These are phyloP conservation scores for Flaveria linearis DNA, from an alignment of 129 eudicot species.

Conservation along the genomic window DNA sequence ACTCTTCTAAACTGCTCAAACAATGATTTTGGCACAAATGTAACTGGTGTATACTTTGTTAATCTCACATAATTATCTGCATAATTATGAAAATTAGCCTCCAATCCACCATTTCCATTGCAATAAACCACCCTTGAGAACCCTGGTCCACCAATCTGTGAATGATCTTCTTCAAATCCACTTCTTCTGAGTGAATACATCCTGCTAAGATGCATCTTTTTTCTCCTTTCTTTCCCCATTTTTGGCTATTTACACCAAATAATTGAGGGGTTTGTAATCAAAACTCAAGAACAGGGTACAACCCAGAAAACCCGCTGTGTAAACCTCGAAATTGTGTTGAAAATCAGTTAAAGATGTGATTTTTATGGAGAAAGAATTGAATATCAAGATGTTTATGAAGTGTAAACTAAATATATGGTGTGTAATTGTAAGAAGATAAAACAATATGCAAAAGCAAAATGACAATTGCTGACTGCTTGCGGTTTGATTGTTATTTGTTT, in stretches of 20 bases:
- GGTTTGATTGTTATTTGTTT: not conserved
- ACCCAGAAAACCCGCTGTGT: slow-evolving; percentile 10
- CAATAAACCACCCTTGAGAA: slow-evolving; percentile 56
- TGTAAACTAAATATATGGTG: not conserved
- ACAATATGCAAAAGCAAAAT: slow-evolving; percentile 1
- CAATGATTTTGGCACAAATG: slow-evolving; percentile 57
- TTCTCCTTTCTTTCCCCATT: slow-evolving; percentile 41
- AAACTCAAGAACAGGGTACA: not conserved
- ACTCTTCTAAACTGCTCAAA: slow-evolving; percentile 70
- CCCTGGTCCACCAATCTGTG: slow-evolving; percentile 59
- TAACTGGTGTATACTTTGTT: slow-evolving; percentile 56
- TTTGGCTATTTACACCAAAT: not conserved
- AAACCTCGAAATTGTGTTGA: not conserved
- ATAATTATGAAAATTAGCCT: slow-evolving; percentile 34
- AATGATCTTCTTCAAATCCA: slow-evolving; percentile 39
- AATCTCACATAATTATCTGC: slow-evolving; percentile 46
- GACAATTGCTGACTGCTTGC: not conserved
- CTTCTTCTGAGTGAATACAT: slow-evolving; percentile 26
- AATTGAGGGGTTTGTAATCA: slow-evolving; percentile 14
- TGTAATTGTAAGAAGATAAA: slow-evolving; percentile 7
- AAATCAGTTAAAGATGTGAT: not conserved
- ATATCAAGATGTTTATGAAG: not conserved
- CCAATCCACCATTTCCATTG: slow-evolving; percentile 42
- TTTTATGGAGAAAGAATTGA: slow-evolving; percentile 25
- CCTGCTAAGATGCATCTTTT: slow-evolving; percentile 42